A percentile compares a stretch with the other conserved stretches of the same genome.
phyloP scores from a whole-genome alignment of 371 early-diverging fungal species.

The Saksenaea vasiformis region DNA sequence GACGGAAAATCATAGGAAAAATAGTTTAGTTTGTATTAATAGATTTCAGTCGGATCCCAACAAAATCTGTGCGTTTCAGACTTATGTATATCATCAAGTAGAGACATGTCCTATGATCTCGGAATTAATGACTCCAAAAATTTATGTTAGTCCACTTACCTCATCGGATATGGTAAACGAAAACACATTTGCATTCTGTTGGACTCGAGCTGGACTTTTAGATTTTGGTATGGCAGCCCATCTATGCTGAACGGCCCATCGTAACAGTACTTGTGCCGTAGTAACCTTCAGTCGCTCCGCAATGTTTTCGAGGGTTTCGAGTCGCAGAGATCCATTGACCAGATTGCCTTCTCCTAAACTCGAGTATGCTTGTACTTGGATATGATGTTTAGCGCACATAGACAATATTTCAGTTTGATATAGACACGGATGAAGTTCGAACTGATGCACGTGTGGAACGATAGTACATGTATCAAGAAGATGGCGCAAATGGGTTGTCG shows the following conservation, averaged over 20 bases:
- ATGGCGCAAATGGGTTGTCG: slow-evolving; percentile 58
- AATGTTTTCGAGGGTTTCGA: slow-evolving; percentile 34
- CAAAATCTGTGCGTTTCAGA: slow-evolving; percentile 57
- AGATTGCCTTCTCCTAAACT: slow-evolving; percentile 86
- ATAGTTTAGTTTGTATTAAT: too few species aligned
- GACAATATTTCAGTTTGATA: slow-evolving; percentile 37
- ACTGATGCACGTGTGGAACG: slow-evolving; percentile 75
- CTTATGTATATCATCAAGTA: slow-evolving; percentile 49
- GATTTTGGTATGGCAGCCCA: slow-evolving; percentile 72
- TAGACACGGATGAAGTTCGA: slow-evolving; percentile 71
- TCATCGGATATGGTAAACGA: slow-evolving; percentile 44
- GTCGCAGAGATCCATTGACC: slow-evolving; percentile 34
- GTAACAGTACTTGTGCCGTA: slow-evolving; percentile 71
- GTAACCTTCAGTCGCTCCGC: slow-evolving; percentile 38
- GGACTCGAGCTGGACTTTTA: slow-evolving; percentile 46
- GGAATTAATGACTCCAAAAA: neutral
- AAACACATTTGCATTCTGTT: slow-evolving; percentile 55
- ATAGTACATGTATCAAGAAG: slow-evolving; percentile 60
- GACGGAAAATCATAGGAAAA: too few species aligned
- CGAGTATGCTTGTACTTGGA: slow-evolving; percentile 85
- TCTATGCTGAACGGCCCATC: slow-evolving; percentile 77
- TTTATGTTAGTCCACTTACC: slow-evolving; percentile 28
- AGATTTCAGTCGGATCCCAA: slow-evolving; percentile 67
- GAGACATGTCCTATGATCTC: slow-evolving; percentile 54
- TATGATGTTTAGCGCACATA: slow-evolving; percentile 33